These are phyloP conservation scores for Gloeopeniophorella convolvens DNA, from an alignment of 768 basidiomycete species.

Conservation along the genomic window DNA sequence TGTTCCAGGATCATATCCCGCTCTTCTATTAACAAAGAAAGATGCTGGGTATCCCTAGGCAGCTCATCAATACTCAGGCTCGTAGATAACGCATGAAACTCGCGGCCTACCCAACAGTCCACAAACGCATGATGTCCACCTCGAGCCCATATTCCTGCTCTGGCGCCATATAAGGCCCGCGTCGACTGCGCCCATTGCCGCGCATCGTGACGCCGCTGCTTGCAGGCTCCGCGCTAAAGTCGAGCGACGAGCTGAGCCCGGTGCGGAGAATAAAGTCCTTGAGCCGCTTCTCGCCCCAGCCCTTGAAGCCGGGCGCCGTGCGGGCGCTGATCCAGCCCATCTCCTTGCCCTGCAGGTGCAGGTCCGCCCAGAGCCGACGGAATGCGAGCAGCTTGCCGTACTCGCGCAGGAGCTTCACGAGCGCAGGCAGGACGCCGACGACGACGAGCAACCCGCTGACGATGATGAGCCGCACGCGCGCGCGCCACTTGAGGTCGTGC, in stretches of 20 bases:
- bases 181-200: not conserved
- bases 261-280: conserved; percentile 62
- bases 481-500: conserved; percentile 34
- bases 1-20: conserved; percentile 73
- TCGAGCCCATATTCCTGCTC: conserved; percentile 42
- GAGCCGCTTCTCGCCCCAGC: conserved; percentile 67
- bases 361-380: conserved; percentile 52
- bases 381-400: conserved; percentile 50
- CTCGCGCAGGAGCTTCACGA: conserved; percentile 59
- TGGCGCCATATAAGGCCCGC: conserved; percentile 2
- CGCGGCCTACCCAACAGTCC: conserved; percentile 59
- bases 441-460: conserved; percentile 55
- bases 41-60: conserved; percentile 56
- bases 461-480: conserved; percentile 60
- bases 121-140: conserved; percentile 64
- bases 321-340: conserved; percentile 67
- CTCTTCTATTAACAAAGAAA: conserved; percentile 67
- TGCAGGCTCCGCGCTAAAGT: conserved; percentile 25
- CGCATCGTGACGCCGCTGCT: conserved; percentile 20
- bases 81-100: not conserved
- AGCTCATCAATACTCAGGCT: conserved; percentile 6
- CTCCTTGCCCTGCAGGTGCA: conserved; percentile 62
- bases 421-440: conserved; percentile 57
- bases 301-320: conserved; percentile 58
- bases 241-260: conserved; percentile 58